phyloP scores from a whole-genome alignment of 139 green algal species.

The Raphidocelis subcapitata region DNA sequence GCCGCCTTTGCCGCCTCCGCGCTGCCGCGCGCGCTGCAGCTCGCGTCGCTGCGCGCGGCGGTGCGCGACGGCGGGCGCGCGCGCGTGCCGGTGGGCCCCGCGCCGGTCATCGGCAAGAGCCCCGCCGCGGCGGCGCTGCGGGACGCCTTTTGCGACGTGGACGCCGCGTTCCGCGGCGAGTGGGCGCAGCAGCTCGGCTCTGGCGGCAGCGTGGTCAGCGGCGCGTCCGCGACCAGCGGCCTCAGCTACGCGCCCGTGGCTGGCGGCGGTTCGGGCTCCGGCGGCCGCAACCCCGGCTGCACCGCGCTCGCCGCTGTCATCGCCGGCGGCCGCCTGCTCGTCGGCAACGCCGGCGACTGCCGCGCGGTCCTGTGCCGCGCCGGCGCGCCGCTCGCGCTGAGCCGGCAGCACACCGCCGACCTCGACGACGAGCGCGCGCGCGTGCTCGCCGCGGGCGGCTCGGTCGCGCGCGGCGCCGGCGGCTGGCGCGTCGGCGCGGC shows the following conservation, averaged over 20 bases:
- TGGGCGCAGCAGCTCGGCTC: slow-evolving; percentile 30
- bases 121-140: slow-evolving; percentile 34
- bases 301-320: slow-evolving; percentile 76
- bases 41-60: neutral
- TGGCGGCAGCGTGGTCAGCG: neutral
- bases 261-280: neutral
- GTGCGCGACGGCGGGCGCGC: slow-evolving; percentile 19
- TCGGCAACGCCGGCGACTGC: slow-evolving; percentile 91
- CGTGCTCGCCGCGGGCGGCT: slow-evolving; percentile 56
- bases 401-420: slow-evolving; percentile 80
- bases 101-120: neutral
- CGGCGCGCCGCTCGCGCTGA: slow-evolving; percentile 61
- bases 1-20: slow-evolving; percentile 51
- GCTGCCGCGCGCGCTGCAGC: slow-evolving; percentile 37
- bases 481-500: slow-evolving; percentile 73
- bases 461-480: slow-evolving; percentile 43
- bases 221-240: neutral
- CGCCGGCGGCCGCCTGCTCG: slow-evolving; percentile 41
- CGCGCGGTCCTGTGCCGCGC: slow-evolving; percentile 74
- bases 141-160: slow-evolving; percentile 39
- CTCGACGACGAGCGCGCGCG: slow-evolving; percentile 68
- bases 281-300: slow-evolving; percentile 58
- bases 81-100: neutral
- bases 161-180: slow-evolving; percentile 45
- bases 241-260: neutral